Base-by-base conservation (phyloP, 1,284 basidiomycete genomes). In the Paramarasmius palmivorus region DNA sequence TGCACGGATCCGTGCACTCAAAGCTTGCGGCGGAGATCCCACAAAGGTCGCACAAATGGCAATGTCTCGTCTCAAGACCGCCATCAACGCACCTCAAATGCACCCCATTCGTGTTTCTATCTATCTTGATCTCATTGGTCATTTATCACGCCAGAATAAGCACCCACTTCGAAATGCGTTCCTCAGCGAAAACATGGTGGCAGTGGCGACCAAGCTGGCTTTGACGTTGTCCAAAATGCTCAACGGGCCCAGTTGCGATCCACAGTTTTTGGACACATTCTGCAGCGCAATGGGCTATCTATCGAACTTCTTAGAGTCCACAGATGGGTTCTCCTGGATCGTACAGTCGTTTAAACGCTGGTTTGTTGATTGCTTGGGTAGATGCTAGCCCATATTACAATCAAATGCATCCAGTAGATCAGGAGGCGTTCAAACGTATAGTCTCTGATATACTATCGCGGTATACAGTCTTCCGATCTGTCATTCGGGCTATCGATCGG, bases 271-370 rank as follows among this genome's bases (percentile, higher is more conserved):
- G 7, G 64, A 66, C 15, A 60, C 63, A 3, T 61, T 72, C 52
- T 60, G 70, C 9, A 58, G 67, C n/a, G 61, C 60, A 0, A 65
- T 73, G 44, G 68, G 65, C 4, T 73, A 66, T 55, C 61, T 73
- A 6, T 52, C 57, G 12, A 73, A 73, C 58, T 72, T 65, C 50
- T 59, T 74, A 23, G 66, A 73, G 56, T 69, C 69, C 0, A 70
- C 68, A 2, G 70, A 73, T 50, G 72, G 72, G 12, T 71, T 72
- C 56, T 67, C 68, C 3, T 75, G 72, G 70, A 63, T 74, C 12
- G 60, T 51, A 0, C 66, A 72, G 56, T 57, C 69, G 8, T 52
- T n/a, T 74, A 35, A 58, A 66, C 6, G 65, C 71, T 6, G 73
- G 73, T 9, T 59, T 74, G 3, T 54, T 74, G 19, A 52, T 58